phyloP scores from a whole-genome alignment of 2,329 filamentous ascomycete genomes.

The Trichoderma sp. region DNA sequence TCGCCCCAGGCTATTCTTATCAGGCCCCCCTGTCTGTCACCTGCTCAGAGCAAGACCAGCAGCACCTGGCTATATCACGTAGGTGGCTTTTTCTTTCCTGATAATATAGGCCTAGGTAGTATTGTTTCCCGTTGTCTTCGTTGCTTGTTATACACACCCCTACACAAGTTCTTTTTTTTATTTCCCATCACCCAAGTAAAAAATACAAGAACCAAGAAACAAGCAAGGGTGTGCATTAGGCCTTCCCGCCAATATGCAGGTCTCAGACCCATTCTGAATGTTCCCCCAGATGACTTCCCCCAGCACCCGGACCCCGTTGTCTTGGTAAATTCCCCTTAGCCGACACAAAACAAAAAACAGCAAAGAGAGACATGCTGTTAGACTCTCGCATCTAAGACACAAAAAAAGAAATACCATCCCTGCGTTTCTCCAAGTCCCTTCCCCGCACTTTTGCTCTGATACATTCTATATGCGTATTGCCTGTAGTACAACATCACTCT shows the following conservation, averaged over 20 bases:
- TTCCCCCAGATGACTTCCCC: background rate
- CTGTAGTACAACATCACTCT: background rate
- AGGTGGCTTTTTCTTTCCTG: background rate
- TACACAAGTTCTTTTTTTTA: background rate
- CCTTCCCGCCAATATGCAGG: background rate
- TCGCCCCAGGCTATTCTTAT: background rate
- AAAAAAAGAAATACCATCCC: background rate
- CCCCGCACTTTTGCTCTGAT: background rate
- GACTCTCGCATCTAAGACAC: no score
- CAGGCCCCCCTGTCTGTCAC: background rate
- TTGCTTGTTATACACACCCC: background rate
- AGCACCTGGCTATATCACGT: background rate
- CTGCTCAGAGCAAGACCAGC: background rate
- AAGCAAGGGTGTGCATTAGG: background rate
- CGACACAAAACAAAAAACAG: background rate
- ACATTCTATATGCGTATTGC: background rate
- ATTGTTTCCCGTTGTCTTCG: background rate
- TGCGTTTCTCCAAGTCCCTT: background rate
- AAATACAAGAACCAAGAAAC: background rate
- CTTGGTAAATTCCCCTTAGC: background rate
- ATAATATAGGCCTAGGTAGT: background rate
- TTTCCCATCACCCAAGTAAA: background rate
- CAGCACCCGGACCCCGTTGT: background rate
- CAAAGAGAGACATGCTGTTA: background rate
- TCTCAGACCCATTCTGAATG: background rate